Evolutionary conservation across 768 basidiomycete genomes (phyloP).

Genomic region (Lactifluus piperatus): DNA sequence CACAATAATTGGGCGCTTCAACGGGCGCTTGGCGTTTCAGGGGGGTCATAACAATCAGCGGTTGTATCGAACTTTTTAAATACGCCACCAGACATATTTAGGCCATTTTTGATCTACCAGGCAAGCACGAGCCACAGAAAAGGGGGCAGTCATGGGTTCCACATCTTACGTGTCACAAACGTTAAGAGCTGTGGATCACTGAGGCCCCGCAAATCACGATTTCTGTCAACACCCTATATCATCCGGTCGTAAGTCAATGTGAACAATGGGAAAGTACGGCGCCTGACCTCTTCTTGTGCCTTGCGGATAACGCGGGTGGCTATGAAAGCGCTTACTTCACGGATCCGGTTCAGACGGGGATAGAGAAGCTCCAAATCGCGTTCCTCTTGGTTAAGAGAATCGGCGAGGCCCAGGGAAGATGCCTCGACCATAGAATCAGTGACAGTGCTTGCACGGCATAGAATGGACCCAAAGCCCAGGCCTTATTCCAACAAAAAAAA

Average conservation of each 20-base stretch:
- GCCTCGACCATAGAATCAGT: constrained; percentile 89
- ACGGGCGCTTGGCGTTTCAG: neutral
- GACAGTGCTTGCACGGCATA: constrained; percentile 57
- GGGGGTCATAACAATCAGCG: neutral
- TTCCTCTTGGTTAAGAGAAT: constrained; percentile 67
- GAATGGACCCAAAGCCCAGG: constrained; percentile 71
- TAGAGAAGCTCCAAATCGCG: constrained; percentile 60
- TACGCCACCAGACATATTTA: neutral
- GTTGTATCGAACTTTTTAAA: neutral
- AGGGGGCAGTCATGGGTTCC: constrained; percentile 41
- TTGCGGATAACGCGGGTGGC: constrained; percentile 67
- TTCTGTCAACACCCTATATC: constrained; percentile 22
- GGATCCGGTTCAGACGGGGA: constrained; percentile 74
- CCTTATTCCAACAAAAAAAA: constrained; percentile 29
- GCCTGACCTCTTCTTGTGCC: constrained; percentile 65
- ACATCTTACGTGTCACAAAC: constrained; percentile 61
- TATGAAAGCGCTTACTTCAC: constrained; percentile 75
- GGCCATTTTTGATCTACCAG: constrained; percentile 4
- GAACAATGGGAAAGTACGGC: neutral
- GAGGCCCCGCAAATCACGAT: constrained; percentile 42
- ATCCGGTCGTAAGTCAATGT: constrained; percentile 1
- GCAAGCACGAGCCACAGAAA: neutral
- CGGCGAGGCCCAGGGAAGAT: constrained; percentile 69
- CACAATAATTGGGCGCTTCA: neutral
- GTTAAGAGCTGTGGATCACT: constrained; percentile 45